Evolutionary conservation across 2,329 filamentous ascomycete genomes (phyloP), one percentile per base, ranked within the genome.

Genomic region (Magnaporthiopsis incrustans): DNA sequence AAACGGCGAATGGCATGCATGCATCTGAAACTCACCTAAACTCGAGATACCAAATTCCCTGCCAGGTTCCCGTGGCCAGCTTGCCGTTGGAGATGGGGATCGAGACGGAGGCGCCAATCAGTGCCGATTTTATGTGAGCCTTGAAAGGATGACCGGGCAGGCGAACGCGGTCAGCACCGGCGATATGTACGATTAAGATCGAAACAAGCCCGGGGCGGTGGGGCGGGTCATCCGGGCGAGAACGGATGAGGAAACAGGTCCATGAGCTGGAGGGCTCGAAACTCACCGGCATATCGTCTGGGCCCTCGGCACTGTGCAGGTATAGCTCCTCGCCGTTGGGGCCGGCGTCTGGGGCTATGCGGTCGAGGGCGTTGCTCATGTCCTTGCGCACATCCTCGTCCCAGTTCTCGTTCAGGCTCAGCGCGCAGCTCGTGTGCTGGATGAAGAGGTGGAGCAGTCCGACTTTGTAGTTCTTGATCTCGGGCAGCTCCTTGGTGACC

Each of bases 31-130:
- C 44, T 32, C 32, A 62, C 64, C 94, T 83, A 74, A 98, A 98
- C 77, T 98, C 95, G 68, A 97, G 78, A 75, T 96, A 96, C 90
- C 91, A 98, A 66, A 98, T 94, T 0, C 95, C 86, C 71, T 95
- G 91, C 91, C 90, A 94, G 4, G 86, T 89, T 27, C 87, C 87
- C 15, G 84, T 85, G 27, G 82, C 82, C 73, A 98, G 75, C 70
- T 85, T 87, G 56, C 95, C 95, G 72, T 98, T 87, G 66, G 85
- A 89, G 74, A 99, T 97, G 1, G 95, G 95, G 65, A 99, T 89
- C 7, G 88, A 94, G 3, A 98, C 87, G 69, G 90, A 96, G 4
- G 93, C 91, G 18, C 95, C 95, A 35, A 98, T 83, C 61, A 99
- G 79, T 0, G 92, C 90, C 65, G 89, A 92, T 78, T 99, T 99